These are phyloP conservation scores for Peziza echinospora DNA, from an alignment of 495 filamentous ascomycete species.

Conservation along the genomic window DNA sequence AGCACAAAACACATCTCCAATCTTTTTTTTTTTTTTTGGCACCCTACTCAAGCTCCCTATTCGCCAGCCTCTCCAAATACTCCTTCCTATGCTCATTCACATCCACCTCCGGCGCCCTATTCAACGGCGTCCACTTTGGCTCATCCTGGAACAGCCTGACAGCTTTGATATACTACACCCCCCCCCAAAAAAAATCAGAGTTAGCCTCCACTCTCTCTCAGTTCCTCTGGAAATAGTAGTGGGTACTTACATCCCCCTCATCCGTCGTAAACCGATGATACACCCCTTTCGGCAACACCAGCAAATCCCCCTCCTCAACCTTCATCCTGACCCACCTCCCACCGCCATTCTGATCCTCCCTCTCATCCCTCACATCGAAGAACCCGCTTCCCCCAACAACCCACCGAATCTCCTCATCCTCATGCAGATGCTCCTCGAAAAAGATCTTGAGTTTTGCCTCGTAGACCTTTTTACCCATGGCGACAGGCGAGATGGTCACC, in stretches of 20 bases:
- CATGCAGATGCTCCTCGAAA: conserved; percentile 88
- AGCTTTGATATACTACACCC: conserved; percentile 64
- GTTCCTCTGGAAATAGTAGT: neutral
- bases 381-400: conserved; percentile 75
- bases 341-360: conserved; percentile 30
- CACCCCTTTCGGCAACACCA: conserved; percentile 87
- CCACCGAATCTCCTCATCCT: conserved; percentile 98
- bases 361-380: conserved; percentile 67
- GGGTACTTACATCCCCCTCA: conserved; percentile 52
- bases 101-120: conserved; percentile 58
- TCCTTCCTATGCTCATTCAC: conserved; percentile 52
- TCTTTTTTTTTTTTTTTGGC: too few relatives aligned
- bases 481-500: conserved; percentile 66
- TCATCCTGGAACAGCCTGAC: conserved; percentile 97
- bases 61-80: conserved; percentile 33
- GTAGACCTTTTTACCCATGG: conserved; percentile 59
- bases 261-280: conserved; percentile 96
- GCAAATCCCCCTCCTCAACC: conserved; percentile 49
- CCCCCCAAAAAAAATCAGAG: too few relatives aligned
- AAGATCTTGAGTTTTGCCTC: conserved; percentile 84
- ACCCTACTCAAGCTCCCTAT: neutral
- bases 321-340: conserved; percentile 66
- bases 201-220: conserved; percentile 5
- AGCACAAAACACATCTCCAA: too few relatives aligned
- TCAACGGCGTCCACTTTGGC: conserved; percentile 93